These are phyloP conservation scores for Syzygium oleosum DNA, from an alignment of 345 rosid species.

Conservation along the genomic window DNA sequence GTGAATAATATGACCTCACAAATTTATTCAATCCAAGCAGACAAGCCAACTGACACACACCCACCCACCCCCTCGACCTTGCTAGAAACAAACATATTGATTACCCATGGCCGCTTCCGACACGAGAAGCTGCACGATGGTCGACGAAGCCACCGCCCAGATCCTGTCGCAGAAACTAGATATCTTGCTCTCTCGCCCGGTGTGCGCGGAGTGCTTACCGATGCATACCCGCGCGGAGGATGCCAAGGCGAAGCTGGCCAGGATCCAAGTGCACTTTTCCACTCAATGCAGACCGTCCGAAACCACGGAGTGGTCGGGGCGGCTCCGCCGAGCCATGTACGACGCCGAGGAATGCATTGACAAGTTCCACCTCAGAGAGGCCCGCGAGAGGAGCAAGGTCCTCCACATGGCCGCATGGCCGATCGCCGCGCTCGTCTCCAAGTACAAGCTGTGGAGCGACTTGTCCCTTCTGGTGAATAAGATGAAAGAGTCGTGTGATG, in stretches of 20 bases:
- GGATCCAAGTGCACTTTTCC: neutral
- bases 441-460: no score
- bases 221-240: neutral
- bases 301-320: neutral
- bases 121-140: no score
- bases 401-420: no score
- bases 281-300: neutral
- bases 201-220: accelerated
- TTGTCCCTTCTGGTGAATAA: no score
- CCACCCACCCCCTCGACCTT: neutral
- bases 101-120: neutral
- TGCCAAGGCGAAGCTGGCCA: neutral
- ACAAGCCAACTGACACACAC: neutral
- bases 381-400: neutral
- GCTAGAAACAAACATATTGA: no score
- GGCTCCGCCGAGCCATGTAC: neutral
- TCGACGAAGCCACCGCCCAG: neutral
- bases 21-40: neutral
- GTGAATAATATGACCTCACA: neutral
- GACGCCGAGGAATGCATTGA: neutral
- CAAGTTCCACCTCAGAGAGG: neutral
- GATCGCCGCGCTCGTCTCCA: no score
- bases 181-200: neutral
- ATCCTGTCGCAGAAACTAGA: neutral
- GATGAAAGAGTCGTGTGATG: no score